Base-by-base conservation (phyloP, 2,329 filamentous ascomycete genomes). In the Ophiostoma ulmi region DNA sequence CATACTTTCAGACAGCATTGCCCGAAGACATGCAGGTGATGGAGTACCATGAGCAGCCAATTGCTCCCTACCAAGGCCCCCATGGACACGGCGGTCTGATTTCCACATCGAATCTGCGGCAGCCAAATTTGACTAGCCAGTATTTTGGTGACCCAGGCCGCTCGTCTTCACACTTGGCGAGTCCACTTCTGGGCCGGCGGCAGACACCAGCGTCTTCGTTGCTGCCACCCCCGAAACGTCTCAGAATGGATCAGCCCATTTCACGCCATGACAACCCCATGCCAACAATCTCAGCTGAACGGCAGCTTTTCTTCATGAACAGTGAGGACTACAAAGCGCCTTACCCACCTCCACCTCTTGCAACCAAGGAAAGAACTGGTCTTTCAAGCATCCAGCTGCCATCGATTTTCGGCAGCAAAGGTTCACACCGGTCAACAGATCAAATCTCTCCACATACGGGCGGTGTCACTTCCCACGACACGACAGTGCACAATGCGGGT, bases 381-480 rank as follows among this genome's bases (percentile, higher is more conserved):
- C 35, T 36, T 4, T n/a, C 35, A 8, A 39, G 63, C 22, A 39
- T 65, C 4, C 63, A 65, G 31, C 63, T 65, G 2, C 63, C 63
- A 20, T 65, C 63, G 17, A n/a, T 65, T 39, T 65, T 65, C 36
- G 35, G 36, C 36, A 65, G 63, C 36, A 63, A 63, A 22, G 36
- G 63, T 4, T 65, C 63, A n/a, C 61, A 38, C 63, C 35, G 63
- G n/a, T 65, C 63, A 6, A 38, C 35, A 1, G 31, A 64, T 64
- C 61, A 64, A 5, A 20, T 64, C 7, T 64, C 61, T 38, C 61
- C 35, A 22, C 61, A 64, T 17, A 64, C 31, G 5, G 31, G 31
- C 20, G 61, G 31, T 35, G 3, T 8, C 20, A 38, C 35, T n/a
- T 64, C 61, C 35, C 31, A 64, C 10, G 61, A 64, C 6, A n/a